Evolutionary conservation across 2,329 filamentous ascomycete genomes (phyloP).

Genomic region (Ascomycota sp.): DNA sequence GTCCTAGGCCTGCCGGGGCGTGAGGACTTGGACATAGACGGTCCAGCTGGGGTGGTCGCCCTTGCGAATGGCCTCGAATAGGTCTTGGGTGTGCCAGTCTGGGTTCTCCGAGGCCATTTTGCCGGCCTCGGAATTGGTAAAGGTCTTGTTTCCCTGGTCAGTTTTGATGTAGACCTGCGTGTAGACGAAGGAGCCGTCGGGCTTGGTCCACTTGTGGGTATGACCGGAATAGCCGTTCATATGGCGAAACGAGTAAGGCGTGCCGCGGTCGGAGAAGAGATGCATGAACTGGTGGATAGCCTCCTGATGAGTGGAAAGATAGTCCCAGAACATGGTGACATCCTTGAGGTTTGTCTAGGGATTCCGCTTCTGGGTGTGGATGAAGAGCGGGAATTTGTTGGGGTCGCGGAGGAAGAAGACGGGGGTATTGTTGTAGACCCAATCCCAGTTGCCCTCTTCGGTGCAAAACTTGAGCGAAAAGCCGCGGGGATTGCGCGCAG

Average conservation of each 20-base stretch:
- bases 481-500: slow-evolving; percentile 48
- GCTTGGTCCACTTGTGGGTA: slow-evolving; percentile 45
- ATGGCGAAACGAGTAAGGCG: slow-evolving; percentile 41
- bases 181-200: slow-evolving; percentile 45
- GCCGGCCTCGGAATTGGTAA: slow-evolving; percentile 35
- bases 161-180: slow-evolving; percentile 44
- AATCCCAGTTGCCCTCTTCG: slow-evolving; percentile 51
- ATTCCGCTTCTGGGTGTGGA: slow-evolving; percentile 60
- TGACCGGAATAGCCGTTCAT: slow-evolving; percentile 51
- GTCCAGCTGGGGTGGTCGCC: slow-evolving; percentile 44
- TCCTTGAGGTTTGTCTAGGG: slow-evolving; percentile 51
- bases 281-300: slow-evolving; percentile 43
- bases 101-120: slow-evolving; percentile 35
- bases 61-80: slow-evolving; percentile 40
- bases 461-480: slow-evolving; percentile 42
- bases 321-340: slow-evolving; percentile 35
- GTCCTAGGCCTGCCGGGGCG: slow-evolving; percentile 38
- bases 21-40: slow-evolving; percentile 41
- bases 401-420: slow-evolving; percentile 61
- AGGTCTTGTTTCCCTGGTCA: slow-evolving; percentile 38
- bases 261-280: slow-evolving; percentile 45
- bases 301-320: slow-evolving; percentile 38
- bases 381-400: slow-evolving; percentile 54
- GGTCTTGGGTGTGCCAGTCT: slow-evolving; percentile 41
- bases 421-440: slow-evolving; percentile 59